Percentiles rank a stretch among this genome's conserved stretches.
phyloP scores from a whole-genome alignment of 345 rosid species.

The Gynandropsis gynandra region DNA sequence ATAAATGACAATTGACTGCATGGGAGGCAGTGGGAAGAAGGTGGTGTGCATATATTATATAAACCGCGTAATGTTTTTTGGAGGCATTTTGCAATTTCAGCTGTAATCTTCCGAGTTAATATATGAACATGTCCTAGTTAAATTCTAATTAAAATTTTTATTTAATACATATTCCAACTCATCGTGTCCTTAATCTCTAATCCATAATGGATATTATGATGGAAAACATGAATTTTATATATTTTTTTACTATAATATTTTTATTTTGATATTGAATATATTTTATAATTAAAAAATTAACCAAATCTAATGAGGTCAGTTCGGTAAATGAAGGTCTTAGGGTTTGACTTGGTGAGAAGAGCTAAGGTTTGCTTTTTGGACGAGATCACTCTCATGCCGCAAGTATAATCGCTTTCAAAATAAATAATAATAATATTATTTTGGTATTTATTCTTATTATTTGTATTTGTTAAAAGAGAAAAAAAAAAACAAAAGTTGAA shows the following conservation, averaged over 20 bases:
- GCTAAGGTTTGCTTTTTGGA: conserved; percentile 21
- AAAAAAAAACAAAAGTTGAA: conserved; percentile 5
- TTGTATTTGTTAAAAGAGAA: not conserved
- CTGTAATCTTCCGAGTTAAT: conserved; percentile 2
- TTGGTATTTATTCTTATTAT: not conserved
- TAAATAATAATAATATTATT: not conserved
- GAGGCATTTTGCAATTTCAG: conserved; percentile 8
- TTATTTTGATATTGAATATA: too few relatives aligned
- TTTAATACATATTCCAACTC: too few relatives aligned
- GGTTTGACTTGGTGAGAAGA: conserved; percentile 39
- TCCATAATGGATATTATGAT: too few relatives aligned
- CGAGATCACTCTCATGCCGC: not conserved
- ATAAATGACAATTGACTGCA: conserved; percentile 33
- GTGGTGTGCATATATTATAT: conserved; percentile 4
- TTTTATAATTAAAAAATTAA: not conserved
- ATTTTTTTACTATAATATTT: too few relatives aligned
- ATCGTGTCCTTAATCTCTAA: too few relatives aligned
- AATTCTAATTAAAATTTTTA: too few relatives aligned
- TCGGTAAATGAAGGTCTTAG: conserved; percentile 26
- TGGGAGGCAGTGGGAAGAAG: conserved; percentile 20
- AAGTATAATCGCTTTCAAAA: conserved; percentile 13
- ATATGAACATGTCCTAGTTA: too few relatives aligned
- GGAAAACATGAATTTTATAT: too few relatives aligned
- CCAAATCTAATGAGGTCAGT: conserved; percentile 2
- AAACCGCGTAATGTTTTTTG: conserved; percentile 16